Percentiles rank a stretch among this genome's conserved stretches.
These are phyloP conservation scores for Vaccinium darrowii DNA, from an alignment of 148 eudicot species.

Conservation along the genomic window DNA sequence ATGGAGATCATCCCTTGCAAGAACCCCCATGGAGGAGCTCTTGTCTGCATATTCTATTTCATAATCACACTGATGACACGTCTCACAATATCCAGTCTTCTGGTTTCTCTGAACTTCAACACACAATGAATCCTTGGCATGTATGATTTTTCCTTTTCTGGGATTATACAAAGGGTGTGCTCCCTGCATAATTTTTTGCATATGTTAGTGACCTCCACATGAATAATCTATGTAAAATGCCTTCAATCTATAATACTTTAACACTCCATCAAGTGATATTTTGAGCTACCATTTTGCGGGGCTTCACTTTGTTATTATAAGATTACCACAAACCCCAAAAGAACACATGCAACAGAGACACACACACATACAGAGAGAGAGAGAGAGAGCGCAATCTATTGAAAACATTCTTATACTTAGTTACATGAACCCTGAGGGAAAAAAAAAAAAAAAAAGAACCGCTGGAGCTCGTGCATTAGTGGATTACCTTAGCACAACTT, in stretches of 20 bases:
- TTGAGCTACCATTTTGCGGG: not conserved
- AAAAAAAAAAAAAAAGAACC: not conserved
- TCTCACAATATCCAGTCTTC: constrained; percentile 28
- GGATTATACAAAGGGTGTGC: constrained; percentile 66
- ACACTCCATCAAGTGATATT: not conserved
- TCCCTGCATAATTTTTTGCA: constrained; percentile 40
- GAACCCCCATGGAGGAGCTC: constrained; percentile 65
- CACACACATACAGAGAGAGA: not conserved
- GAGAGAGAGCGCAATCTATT: not conserved
- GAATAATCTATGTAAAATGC: not conserved
- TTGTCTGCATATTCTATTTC: constrained; percentile 69
- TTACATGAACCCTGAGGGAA: not conserved
- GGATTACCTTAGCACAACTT: constrained; percentile 54
- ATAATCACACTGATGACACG: constrained; percentile 60
- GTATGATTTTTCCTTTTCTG: constrained; percentile 34
- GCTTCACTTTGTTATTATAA: not conserved
- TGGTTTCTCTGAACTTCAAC: constrained; percentile 43
- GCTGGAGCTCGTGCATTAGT: constrained; percentile 13
- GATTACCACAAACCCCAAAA: not conserved
- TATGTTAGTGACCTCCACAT: not conserved
- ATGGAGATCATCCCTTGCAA: constrained; percentile 52
- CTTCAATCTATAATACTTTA: not conserved
- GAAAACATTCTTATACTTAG: not conserved
- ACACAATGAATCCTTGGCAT: constrained; percentile 43
- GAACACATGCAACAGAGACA: not conserved